Base-by-base conservation (phyloP, 495 filamentous ascomycete genomes). In the Neurospora africana region DNA sequence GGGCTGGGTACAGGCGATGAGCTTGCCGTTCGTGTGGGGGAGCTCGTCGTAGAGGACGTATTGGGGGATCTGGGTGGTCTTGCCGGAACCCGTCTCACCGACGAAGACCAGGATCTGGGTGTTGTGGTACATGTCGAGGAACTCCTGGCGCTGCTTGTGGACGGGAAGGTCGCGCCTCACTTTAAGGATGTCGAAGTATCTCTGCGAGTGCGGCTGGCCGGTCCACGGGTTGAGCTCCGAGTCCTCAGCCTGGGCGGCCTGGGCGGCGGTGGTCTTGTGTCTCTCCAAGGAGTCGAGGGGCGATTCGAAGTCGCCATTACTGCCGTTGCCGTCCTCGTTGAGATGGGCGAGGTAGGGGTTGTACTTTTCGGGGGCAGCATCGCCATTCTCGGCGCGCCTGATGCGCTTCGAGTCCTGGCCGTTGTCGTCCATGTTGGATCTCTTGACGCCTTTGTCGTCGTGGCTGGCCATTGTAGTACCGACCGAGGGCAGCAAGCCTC, bases 31-130 rank as follows among this genome's bases (percentile, higher is more conserved):
- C 40, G 88, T 85, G 74, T 98, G 92, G 7, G 96, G 95, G 30
- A 96, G 87, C 82, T 99, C 96, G 84, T 99, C 96, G 85, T 91
- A 98, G 17, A 98, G 87, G 72, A 99, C 93, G 80, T 97, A 99
- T 79, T 99, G 96, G 0, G 96, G 96, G 70, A 99, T 98, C 82
- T 99, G 96, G 0, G 95, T 99, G 0, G 95, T 99, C 82, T 99
- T 99, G 81, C 95, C 95, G 75, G 95, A 99, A 90, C 95, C 95
- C 3, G 95, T 99, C 85, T 99, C 95, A 83, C 96, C 96, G 72
- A 99, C 96, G 77, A 99, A 97, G 77, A 99, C 95, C 35, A 99
- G 87, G 73, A 98, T 97, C 79, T 98, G 96, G 13, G 90, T 91
- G 78, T 91, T 89, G 74, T 98, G 96, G 81, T 95, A 99, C 75